Evolutionary conservation across 2,329 filamentous ascomycete genomes (phyloP), one percentile per base, ranked within the genome.

Genomic region (Fusarium chaquense): DNA sequence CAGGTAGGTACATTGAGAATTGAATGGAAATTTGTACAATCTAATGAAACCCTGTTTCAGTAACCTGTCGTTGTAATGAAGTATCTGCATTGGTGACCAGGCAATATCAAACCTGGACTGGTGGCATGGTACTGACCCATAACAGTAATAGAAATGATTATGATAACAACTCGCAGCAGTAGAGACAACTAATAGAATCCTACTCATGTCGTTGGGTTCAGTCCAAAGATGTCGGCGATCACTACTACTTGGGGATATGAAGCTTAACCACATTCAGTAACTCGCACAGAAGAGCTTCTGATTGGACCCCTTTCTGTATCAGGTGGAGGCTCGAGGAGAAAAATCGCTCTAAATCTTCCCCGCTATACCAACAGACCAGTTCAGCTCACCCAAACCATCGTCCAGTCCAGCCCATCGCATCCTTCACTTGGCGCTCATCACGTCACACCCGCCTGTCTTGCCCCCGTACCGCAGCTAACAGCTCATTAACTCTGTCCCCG

Each of bases 221-320:
- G 49, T 20, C n/a, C 33, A 35, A 11, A 40, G 13, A 52, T 36
- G 22, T 16, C 49, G 49, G 49, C 15, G 44, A 62, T 62, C 58
- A 33, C 44, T 62, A n/a, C 47, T 32, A 6, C 10, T 53, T 44
- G 22, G 2, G 36, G 56, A 36, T 33, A n/a, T n/a, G 16, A 24
- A 12, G 12, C 40, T 50, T 66, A 62, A 45, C 66, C 32, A 10
- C 11, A 58, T 66, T 15, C 16, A 58, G 66, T 45, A 69, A 66
- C 53, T 69, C 66, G 66, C 61, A 66, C 55, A 58, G 30, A 10
- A 16, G 3, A 11, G 3, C 8, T 18, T 16, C 11, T 67, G 44
- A 69, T 69, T 69, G 66, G 66, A 3, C n/a, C 22, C 49, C 35
- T 52, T 41, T 52, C 36, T 52, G 24, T 40, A 22, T 40, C 24